Base-by-base conservation (phyloP, 2,329 filamentous ascomycete genomes). In the Epichloe baconii region DNA sequence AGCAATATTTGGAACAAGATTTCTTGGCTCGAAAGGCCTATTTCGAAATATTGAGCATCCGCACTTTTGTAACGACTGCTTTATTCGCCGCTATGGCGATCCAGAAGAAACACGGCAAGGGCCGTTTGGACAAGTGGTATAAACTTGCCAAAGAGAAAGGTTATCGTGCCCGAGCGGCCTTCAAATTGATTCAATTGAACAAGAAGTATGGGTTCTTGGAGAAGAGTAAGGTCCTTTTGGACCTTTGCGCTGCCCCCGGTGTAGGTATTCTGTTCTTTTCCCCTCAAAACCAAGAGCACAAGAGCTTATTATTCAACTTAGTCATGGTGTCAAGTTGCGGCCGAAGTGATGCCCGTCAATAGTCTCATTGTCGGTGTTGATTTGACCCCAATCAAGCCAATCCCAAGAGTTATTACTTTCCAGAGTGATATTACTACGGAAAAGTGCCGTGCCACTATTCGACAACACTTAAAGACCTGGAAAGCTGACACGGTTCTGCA, bases 121-220 rank as follows among this genome's bases (percentile, higher is more conserved):
- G 91, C 70, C 90, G 91, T 80, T 78, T 96, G 63, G 93, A 98
- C 71, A 96, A 97, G 71, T 97, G 90, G 88, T 98, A 97, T 72
- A 91, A 90, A 67, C 83, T 97, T 62, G 93, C 93, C 55, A 98
- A 98, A 71, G 93, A 98, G 68, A 97, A 96, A 70, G 93, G 93
- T 56, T 98, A 96, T 66, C 79, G 93, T 63, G 91, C 93, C 55
- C 81, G 93, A 78, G 90, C 93, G 60, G 90, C 93, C 52, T 97
- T 97, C 79, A 98, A 98, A 73, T 73, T 98, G 61, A 91, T 98
- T 59, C 91, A 98, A 68, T 75, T 98, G 62, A 98, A 98, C 74
- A 96, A 97, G 72, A 97, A 96, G 68, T 98, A 95, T 85, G 87
- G 88, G 59, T 98, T 98, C 70, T 75, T 98, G 60, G 89, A 97